Percentiles rank a stretch among this genome's conserved stretches.
phyloP scores from a whole-genome alignment of 2,329 filamentous ascomycete species.

The Diplodia intermedia region DNA sequence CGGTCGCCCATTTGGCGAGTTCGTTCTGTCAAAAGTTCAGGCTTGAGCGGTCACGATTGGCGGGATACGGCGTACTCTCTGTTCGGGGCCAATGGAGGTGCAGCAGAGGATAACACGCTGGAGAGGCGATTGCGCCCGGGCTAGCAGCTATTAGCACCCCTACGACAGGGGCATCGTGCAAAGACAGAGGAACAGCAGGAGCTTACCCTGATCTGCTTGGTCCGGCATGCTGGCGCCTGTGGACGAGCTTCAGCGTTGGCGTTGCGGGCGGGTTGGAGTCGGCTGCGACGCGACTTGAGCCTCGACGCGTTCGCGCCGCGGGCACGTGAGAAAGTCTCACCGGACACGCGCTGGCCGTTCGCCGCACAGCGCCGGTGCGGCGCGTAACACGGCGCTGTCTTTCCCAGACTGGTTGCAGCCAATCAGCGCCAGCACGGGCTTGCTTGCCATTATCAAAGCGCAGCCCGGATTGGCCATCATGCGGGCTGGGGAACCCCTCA shows the following conservation, averaged over 20 bases:
- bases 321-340: constrained; percentile 7
- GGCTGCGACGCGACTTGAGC: constrained; percentile 4
- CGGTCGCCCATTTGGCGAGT: constrained; percentile 68
- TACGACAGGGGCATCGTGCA: neutral
- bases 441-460: neutral
- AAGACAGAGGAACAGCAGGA: neutral
- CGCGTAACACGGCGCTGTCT: neutral
- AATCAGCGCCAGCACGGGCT: neutral
- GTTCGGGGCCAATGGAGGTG: constrained; percentile 81
- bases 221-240: constrained; percentile 34
- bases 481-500: neutral
- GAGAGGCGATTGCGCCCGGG: constrained; percentile 48
- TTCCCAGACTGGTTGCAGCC: neutral
- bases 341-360: neutral
- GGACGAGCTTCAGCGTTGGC: constrained; percentile 20
- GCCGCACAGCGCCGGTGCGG: neutral
- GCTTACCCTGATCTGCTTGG: constrained; percentile 43
- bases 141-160: constrained; percentile 38
- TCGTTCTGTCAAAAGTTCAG: constrained; percentile 51
- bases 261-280: constrained; percentile 20
- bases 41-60: constrained; percentile 28
- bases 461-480: neutral
- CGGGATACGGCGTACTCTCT: constrained; percentile 66
- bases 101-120: constrained; percentile 80
- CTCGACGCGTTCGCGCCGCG: constrained; percentile 26